Evolutionary conservation across 441 rosid genomes (phyloP).

Genomic region (Cnidoscolus chayamansa): DNA sequence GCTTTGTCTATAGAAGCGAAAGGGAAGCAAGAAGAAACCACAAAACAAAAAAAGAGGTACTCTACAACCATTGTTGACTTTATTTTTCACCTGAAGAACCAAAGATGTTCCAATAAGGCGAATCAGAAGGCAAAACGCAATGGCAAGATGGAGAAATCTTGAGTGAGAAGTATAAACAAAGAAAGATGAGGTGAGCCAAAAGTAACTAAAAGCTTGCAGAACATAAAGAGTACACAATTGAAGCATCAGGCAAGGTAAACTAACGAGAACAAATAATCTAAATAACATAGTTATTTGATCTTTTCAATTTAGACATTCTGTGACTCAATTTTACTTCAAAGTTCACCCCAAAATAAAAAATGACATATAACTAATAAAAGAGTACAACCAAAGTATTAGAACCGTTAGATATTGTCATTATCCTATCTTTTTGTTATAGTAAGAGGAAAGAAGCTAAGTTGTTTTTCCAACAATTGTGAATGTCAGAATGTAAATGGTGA

Average conservation of each 20-base stretch:
- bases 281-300: background rate
- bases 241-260: background rate
- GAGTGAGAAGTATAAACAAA: background rate
- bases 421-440: background rate
- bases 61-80: background rate
- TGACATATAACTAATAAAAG: background rate
- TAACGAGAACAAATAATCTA: background rate
- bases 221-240: background rate
- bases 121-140: background rate
- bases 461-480: background rate
- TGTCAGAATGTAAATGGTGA: constrained; percentile 1
- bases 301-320: background rate
- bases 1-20: background rate
- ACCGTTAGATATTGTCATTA: background rate
- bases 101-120: background rate
- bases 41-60: background rate
- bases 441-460: background rate
- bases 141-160: background rate
- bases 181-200: background rate
- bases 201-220: background rate
- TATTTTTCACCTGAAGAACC: background rate
- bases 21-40: background rate
- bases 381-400: background rate
- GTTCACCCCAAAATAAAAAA: background rate
- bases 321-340: background rate